Base-by-base conservation (phyloP, 768 basidiomycete species). In the Mycena belliarum region DNA sequence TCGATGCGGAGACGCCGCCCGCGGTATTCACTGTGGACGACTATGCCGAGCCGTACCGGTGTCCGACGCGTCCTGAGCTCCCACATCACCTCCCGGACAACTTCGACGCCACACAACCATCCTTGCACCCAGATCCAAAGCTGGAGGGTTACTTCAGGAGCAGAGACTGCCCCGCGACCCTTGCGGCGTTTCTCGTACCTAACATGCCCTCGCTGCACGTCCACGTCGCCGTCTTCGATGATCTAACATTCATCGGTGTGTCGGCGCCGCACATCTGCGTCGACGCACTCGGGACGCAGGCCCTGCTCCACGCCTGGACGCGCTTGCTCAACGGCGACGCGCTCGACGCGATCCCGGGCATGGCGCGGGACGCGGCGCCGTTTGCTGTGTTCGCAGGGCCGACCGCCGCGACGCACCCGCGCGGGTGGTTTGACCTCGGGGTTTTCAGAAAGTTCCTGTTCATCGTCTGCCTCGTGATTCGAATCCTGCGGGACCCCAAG, bases 151-250 rank as follows among this genome's bases (percentile, higher is more conserved):
- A 48, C 11, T 32, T 59, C 38, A 25, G 20, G 15, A 49, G 51
- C 38, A 32, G 10, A 8, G 11, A 23, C 3, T 60, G 52, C 35
- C 59, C 59, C 1, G 21, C 16, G 15, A 15, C 42, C 14, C 33
- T 49, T 2, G 43, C 29, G 1, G 48, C 15, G 7, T 49, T 60
- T 32, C 29, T 60, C 10, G 35, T 21, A 14, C 46, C 59, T 20
- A 54, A 49, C 23, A 50, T 14, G 6, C 59, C 59, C 20, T 25
- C 50, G 12, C 5, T 55, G 1, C 52, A 60, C 20, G 52, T 60
- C 21, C 59, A 60, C 29, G 47, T 55, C 37, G 40, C 59, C 25
- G 33, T 33, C 2, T 60, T 60, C n/a, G 42, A 60, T 42, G 59
- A 60, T 16, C 41, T 60, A 21, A 60, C 59, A 9, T 60, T 54